Evolutionary conservation across 139 green algal genomes (phyloP), one percentile per base, ranked within the genome.

Genomic region (Chlamydomonas asymmetrica): DNA sequence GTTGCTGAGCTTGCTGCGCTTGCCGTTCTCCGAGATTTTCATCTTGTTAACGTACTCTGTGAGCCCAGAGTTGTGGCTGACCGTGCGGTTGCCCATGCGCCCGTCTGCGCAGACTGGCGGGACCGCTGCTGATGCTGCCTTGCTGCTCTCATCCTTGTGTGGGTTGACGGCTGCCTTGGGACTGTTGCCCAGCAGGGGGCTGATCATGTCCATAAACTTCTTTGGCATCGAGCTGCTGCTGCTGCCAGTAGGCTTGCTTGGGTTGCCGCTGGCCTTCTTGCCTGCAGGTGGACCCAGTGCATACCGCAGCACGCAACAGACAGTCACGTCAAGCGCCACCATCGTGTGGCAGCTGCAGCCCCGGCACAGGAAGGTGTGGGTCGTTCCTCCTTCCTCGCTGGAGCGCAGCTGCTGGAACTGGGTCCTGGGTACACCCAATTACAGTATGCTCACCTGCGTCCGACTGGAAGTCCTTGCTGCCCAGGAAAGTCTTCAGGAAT

Each of bases 151-250:
- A 13, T 10, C 45, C 45, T 16, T 16, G n/a, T 69, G 52, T 23
- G 69, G 37, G 8, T 57, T 59, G 0, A 59, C 71, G 31, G 71
- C 71, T 23, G 71, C 71, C 41, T 77, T 77, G 59, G 71, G 71
- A 35, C 41, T 70, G 40, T 74, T 80, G 52, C 64, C 74, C 5
- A 83, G 70, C 32, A 83, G 77, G 2, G 77, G 77, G 35, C 64
- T 76, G 63, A 83, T 67, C 70, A 83, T 76, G 52, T 83, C 71
- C 63, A 72, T 69, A 16, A 83, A 74, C 63, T 83, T 83, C 45
- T 75, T 73, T 6, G 70, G 62, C 22, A 79, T 52, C 2, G 66
- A 82, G 1, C 60, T 20, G 2, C 59, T 29, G 16, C 48, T 6
- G 5, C 59, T 57, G 7, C 59, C 20, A 1, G 59, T 1, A 16